Evolutionary conservation across 2,329 filamentous ascomycete species (phyloP).

Genomic region (Fusarium tuaranense): DNA sequence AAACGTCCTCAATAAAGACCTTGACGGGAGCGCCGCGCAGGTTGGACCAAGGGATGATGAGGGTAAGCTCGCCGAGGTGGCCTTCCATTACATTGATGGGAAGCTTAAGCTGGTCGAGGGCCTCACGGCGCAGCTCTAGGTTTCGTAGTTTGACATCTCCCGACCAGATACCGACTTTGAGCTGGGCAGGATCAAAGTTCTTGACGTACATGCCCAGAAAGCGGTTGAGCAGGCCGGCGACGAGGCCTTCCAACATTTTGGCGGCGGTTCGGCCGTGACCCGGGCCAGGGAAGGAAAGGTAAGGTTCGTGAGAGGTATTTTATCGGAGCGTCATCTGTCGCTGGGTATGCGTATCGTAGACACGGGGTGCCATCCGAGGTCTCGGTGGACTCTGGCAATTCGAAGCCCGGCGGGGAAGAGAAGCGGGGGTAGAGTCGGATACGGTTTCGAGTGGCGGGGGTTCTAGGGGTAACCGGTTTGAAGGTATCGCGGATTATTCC

Average conservation of each 20-base stretch:
- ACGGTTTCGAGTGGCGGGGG: slow-evolving; percentile 6
- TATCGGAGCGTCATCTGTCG: slow-evolving; percentile 42
- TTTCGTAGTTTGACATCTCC: slow-evolving; percentile 96
- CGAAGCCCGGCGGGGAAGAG: not conserved
- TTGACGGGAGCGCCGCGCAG: slow-evolving; percentile 93
- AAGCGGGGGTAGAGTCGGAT: slow-evolving; percentile 21
- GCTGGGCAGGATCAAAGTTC: slow-evolving; percentile 97
- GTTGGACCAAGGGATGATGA: slow-evolving; percentile 98
- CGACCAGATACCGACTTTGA: slow-evolving; percentile 99
- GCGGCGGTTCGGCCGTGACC: slow-evolving; percentile 73
- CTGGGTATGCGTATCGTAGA: slow-evolving; percentile 19
- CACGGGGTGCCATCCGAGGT: slow-evolving; percentile 39
- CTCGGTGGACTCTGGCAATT: slow-evolving; percentile 19
- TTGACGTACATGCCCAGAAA: slow-evolving; percentile 99
- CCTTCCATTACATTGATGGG: slow-evolving; percentile 97
- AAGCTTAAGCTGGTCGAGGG: slow-evolving; percentile 95
- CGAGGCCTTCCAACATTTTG: slow-evolving; percentile 95
- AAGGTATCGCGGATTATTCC: slow-evolving; percentile 32
- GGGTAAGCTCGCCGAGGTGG: slow-evolving; percentile 89
- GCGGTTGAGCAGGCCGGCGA: slow-evolving; percentile 96
- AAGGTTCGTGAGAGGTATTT: slow-evolving; percentile 22
- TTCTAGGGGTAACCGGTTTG: slow-evolving; percentile 9
- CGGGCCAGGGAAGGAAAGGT: slow-evolving; percentile 67
- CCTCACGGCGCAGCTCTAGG: slow-evolving; percentile 92
- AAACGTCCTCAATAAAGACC: slow-evolving; percentile 97